Base-by-base conservation (phyloP, 805 yeast genomes). In the Metschnikowia baotianmanensis region DNA sequence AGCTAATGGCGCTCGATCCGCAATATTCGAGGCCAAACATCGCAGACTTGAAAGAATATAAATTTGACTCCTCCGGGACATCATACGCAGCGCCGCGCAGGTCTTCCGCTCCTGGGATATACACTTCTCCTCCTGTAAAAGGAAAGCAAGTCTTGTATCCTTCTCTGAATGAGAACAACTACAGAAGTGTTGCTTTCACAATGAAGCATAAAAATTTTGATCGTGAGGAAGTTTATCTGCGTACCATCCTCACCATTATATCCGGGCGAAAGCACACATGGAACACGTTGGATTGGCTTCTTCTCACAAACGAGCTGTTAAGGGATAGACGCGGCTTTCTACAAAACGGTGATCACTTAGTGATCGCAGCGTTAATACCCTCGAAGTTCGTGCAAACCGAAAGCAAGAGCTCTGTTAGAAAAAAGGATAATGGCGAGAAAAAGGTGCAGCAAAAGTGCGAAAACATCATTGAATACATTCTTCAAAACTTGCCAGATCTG, bases 1-100 rank as follows among this genome's bases (percentile, higher is more conserved):
- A 77, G 55, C 61, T 77, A 42, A 55, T 76, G 58, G 77, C 75
- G 10, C 59, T 77, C 45, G 83, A 77, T 55, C 71, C 76, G 1
- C 82, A 77, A 49, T 77, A 65, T 53, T 57, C 69, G 4, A 62
- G 66, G 40, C 61, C 70, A 17, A 59, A 63, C 43, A 56, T 62
- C 1, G 55, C 66, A 19, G 65, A 74, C 46, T 55, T 75, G 39
- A 69, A 67, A 38, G 57, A 62, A 36, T 75, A 72, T 57, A 67
- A 67, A 42, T 75, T 75, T 49, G 75, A 72, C 50, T 56, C 61
- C 15, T 26, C 30, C 8, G 43, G 42, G 67, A 65, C 45, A 4
- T 43, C 36, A 30, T 43, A 41, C 33, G 19, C 42, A 10, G 35
- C 46, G 12, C 36, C 29, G 19, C 46, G 52, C 11, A 38, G 47